These are phyloP conservation scores for Lichtheimia hyalospora DNA, from an alignment of 371 early-diverging fungal species.

Conservation along the genomic window DNA sequence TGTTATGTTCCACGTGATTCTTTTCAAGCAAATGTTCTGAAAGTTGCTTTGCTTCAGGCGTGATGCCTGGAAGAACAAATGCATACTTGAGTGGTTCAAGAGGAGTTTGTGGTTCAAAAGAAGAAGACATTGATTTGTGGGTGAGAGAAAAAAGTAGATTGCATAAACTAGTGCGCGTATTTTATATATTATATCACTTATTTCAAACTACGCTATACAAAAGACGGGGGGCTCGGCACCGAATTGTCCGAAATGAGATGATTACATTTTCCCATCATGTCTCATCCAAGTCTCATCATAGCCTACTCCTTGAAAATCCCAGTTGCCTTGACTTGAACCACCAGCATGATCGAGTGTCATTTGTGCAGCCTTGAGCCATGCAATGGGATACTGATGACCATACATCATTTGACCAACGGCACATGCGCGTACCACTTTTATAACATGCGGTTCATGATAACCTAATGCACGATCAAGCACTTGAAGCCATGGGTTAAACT, in stretches of 20 bases:
- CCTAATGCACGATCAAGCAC: conserved; percentile 42
- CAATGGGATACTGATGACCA: conserved; percentile 24
- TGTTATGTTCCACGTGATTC: conserved; percentile 36
- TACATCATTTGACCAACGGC: conserved; percentile 45
- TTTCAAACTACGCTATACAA: too few relatives aligned
- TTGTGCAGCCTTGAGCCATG: conserved; percentile 40
- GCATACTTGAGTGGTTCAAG: conserved; percentile 6
- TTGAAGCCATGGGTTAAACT: conserved; percentile 45
- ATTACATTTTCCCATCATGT: too few relatives aligned
- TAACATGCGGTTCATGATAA: conserved; percentile 52
- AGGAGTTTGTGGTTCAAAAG: conserved; percentile 20
- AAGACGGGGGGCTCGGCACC: too few relatives aligned
- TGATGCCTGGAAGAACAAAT: conserved; percentile 40
- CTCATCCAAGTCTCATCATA: conserved; percentile 33
- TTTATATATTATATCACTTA: too few relatives aligned
- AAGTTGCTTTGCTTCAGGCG: conserved; percentile 22
- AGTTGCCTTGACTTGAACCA: conserved; percentile 10
- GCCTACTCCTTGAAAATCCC: conserved; percentile 44
- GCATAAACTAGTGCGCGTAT: too few relatives aligned
- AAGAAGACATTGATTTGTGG: not conserved
- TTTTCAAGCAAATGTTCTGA: conserved; percentile 34
- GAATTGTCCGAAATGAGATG: too few relatives aligned
- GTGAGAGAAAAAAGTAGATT: not conserved
- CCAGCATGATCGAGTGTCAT: conserved; percentile 35
- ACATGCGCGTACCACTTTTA: conserved; percentile 52